phyloP scores from a whole-genome alignment of 2,329 filamentous ascomycete species.

The Mycosphaerella arachidis region DNA sequence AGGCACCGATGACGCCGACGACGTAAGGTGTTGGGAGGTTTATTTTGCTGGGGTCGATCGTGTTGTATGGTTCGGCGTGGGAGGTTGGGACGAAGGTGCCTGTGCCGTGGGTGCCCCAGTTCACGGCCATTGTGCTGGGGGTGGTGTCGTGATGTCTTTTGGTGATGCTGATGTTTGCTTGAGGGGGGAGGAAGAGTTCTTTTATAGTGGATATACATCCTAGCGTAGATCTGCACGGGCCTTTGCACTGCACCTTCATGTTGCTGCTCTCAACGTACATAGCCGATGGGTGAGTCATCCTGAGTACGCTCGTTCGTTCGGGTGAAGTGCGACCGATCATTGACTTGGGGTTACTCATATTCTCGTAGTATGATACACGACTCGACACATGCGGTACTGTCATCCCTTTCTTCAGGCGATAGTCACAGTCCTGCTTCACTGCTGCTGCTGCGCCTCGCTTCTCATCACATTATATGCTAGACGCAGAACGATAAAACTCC shows the following conservation, averaged over 20 bases:
- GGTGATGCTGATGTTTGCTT: no score
- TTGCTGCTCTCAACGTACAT: neutral
- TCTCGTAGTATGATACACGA: no score
- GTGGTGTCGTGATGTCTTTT: neutral
- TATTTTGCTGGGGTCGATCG: conserved; percentile 8
- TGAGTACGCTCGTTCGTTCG: neutral
- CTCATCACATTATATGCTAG: neutral
- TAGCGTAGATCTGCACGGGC: no score
- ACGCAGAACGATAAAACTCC: neutral
- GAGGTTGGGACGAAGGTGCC: conserved; percentile 8
- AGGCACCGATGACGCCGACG: conserved; percentile 37
- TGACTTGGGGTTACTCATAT: no score
- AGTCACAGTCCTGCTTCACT: no score
- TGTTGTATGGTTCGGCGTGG: conserved; percentile 7
- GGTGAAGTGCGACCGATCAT: no score
- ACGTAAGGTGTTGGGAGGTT: conserved; percentile 29
- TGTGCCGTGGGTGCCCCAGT: conserved; percentile 15
- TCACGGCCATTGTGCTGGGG: neutral
- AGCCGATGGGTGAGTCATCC: neutral
- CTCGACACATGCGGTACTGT: no score
- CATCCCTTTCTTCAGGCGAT: no score
- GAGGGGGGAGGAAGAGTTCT: no score
- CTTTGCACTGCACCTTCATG: no score
- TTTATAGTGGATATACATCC: no score
- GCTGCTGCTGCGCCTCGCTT: no score